Evolutionary conservation across 106 monocot species (phyloP).

Genomic region (Narthecium ossifragum): DNA sequence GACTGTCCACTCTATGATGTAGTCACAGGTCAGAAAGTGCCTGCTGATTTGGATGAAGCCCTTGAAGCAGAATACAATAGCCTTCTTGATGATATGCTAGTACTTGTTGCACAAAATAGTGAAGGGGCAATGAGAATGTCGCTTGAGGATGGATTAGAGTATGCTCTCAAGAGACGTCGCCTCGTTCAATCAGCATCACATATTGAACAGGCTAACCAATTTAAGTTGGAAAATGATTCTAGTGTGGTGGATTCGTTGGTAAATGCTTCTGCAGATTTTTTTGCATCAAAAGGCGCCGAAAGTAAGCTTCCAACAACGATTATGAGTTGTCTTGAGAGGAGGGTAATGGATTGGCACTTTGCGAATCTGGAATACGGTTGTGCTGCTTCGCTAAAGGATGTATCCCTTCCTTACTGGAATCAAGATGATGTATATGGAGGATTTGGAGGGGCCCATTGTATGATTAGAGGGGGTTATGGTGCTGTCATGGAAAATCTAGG

Average conservation of each 20-base stretch:
- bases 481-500: constrained; percentile 66
- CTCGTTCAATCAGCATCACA: constrained; percentile 17
- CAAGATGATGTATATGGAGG: constrained; percentile 99
- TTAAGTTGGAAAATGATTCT: constrained; percentile 12
- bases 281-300: constrained; percentile 1
- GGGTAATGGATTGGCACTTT: constrained; percentile 99
- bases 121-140: constrained; percentile 51
- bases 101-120: constrained; percentile 60
- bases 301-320: constrained; percentile 21
- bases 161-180: constrained; percentile 63
- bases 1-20: constrained; percentile 98
- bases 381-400: constrained; percentile 83
- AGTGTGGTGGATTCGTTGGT: constrained; percentile 6
- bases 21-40: constrained; percentile 76
- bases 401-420: constrained; percentile 95
- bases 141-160: constrained; percentile 93
- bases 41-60: constrained; percentile 80
- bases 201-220: constrained; percentile 20
- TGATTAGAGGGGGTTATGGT: constrained; percentile 94
- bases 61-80: constrained; percentile 95
- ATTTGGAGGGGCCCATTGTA: constrained; percentile 98
- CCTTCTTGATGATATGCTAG: constrained; percentile 88
- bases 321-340: constrained; percentile 77
- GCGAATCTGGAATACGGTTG: constrained; percentile 99
- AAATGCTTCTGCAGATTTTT: constrained; percentile 1